Evolutionary conservation across 306 rosid genomes (phyloP).

Genomic region (Trichosanthes cucumerina): DNA sequence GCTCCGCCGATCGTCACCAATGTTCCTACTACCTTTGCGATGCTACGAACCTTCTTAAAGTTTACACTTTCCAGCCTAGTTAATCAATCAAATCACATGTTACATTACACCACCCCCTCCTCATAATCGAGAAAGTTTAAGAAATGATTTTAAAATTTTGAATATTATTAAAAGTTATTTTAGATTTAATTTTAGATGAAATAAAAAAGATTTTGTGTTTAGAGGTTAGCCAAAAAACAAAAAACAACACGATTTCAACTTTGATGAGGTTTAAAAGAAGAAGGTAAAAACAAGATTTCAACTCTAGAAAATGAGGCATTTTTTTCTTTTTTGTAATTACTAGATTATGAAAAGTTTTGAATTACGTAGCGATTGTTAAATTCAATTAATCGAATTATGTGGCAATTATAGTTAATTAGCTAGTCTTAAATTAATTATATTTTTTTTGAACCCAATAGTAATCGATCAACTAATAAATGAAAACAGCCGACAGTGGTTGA

Average conservation of each 20-base stretch:
- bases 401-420: neutral
- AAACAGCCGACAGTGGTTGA: neutral
- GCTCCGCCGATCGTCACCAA: constrained; percentile 76
- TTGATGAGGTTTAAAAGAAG: too few relatives aligned
- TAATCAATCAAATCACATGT: neutral
- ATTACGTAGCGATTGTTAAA: neutral
- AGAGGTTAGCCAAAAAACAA: too few relatives aligned
- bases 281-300: too few relatives aligned
- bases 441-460: too few relatives aligned
- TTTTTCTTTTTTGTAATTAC: neutral
- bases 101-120: too few relatives aligned
- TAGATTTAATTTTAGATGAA: too few relatives aligned
- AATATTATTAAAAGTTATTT: too few relatives aligned
- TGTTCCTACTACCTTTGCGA: constrained; percentile 81
- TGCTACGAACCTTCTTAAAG: constrained; percentile 47
- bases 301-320: neutral
- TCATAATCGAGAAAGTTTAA: too few relatives aligned
- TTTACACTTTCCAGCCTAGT: constrained; percentile 76
- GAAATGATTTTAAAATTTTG: too few relatives aligned
- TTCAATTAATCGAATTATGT: neutral
- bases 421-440: neutral
- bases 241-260: too few relatives aligned
- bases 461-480: neutral
- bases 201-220: too few relatives aligned
- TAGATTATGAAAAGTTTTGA: neutral